Evolutionary conservation across 2,329 filamentous ascomycete species (phyloP).

Genomic region (Alternaria panax): DNA sequence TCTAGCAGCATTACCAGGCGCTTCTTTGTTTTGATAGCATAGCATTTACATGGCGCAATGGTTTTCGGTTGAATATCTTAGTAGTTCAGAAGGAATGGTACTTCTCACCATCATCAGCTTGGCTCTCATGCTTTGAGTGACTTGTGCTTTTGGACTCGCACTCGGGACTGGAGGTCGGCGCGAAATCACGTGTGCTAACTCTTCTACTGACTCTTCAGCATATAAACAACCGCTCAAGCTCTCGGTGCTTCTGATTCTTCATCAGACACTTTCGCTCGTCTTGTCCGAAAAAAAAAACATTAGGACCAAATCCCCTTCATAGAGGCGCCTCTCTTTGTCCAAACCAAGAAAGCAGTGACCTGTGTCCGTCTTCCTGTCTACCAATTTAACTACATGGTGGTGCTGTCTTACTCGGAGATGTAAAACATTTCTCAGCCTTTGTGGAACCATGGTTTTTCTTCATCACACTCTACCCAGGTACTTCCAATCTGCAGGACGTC

Average conservation of each 20-base stretch:
- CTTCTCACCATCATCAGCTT: background rate
- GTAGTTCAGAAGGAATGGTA: slow-evolving; percentile 8
- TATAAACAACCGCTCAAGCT: background rate
- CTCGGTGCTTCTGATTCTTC: background rate
- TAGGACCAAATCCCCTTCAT: background rate
- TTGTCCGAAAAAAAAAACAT: background rate
- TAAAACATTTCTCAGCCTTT: too few species aligned
- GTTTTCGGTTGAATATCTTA: background rate
- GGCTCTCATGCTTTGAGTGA: background rate
- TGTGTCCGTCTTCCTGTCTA: too few species aligned
- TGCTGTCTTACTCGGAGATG: too few species aligned
- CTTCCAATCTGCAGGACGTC: too few species aligned
- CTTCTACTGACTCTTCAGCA: background rate
- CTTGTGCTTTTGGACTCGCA: too few species aligned
- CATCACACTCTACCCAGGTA: too few species aligned
- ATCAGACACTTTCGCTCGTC: background rate
- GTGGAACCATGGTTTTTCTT: too few species aligned
- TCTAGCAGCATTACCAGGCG: slow-evolving; percentile 11
- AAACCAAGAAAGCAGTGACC: too few species aligned
- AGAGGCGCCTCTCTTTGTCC: background rate
- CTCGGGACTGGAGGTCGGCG: background rate
- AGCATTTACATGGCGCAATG: slow-evolving; percentile 18
- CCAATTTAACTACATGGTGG: too few species aligned
- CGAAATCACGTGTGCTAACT: background rate
- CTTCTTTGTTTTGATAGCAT: background rate